Evolutionary conservation across 129 eudicot species (phyloP), one percentile per base, ranked within the genome.

Genomic region (Flaveria brownii): DNA sequence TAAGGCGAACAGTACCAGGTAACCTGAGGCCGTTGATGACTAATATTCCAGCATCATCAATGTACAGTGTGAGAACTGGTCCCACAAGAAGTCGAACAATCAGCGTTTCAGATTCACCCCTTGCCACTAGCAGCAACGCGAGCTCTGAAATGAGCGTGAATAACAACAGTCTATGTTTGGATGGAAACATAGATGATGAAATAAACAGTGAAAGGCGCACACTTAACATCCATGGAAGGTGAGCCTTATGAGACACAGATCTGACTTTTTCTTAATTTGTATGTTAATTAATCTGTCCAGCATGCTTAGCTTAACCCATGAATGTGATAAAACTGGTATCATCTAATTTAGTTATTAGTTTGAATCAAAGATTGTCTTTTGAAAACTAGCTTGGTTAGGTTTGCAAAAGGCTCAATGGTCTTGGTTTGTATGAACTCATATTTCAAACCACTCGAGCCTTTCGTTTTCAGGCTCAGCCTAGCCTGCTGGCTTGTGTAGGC

Each of bases 121-220:
- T 87, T 82, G 98, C 96, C n/a, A 93, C 96, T 6, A 93, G 98
- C 88, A 93, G 98, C 78, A 93, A 91, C 51, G 97, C 93, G 52
- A 93, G 98, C 79, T 93, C 98, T 50, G 97, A 93, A 77, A 70
- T 88, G 82, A 93, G 98, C 78, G 90, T 92, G 72, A 88, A 85
- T 79, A 87, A 89, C 77, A 85, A 82, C 71, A 80, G 77, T 46
- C 84, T 82, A 49, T 85, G 84, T 61, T 65, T 87, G 72, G 92
- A 89, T 64, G 92, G 88, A 51, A 85, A 76, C 55, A 33, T 87
- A 43, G 97, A 91, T n/a, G 96, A 89, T 75, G 97, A 84, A 79
- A 79, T 82, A 56, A 86, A 79, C 85, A 86, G 93, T 36, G 86
- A 84, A 8, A 80, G 78, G 79, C 78, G 87, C 33, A 28, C 59